These are phyloP conservation scores for Saxophila tyrrhenica DNA, from an alignment of 495 filamentous ascomycete genomes.

Conservation along the genomic window DNA sequence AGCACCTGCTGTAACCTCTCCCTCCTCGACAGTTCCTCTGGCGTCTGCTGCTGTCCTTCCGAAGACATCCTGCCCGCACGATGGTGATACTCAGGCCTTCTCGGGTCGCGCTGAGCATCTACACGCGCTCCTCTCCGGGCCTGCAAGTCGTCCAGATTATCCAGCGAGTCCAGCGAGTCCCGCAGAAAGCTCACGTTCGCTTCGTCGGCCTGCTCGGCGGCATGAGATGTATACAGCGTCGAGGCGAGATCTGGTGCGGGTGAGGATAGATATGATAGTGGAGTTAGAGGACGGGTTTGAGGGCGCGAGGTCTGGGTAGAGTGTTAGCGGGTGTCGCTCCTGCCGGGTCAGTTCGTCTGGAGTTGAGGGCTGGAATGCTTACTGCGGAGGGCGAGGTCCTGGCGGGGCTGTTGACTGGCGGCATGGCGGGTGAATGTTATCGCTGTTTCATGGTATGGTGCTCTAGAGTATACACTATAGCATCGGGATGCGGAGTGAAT, in stretches of 20 bases:
- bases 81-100: background rate
- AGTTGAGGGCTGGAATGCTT: background rate
- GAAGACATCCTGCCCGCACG: background rate
- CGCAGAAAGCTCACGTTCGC: slow-evolving; percentile 51
- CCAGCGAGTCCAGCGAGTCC: slow-evolving; percentile 9
- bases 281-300: slow-evolving; percentile 17
- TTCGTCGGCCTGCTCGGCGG: slow-evolving; percentile 45
- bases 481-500: background rate
- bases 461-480: background rate
- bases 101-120: background rate
- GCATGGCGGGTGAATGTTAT: background rate
- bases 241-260: slow-evolving; percentile 39
- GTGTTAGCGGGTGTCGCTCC: background rate
- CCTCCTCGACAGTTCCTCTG: slow-evolving; percentile 13
- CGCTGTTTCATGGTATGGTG: background rate
- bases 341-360: background rate
- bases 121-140: background rate
- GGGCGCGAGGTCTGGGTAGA: slow-evolving; percentile 7
- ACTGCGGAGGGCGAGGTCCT: background rate
- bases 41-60: slow-evolving; percentile 4
- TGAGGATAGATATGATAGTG: slow-evolving; percentile 27
- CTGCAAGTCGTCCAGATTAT: background rate
- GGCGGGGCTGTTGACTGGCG: background rate
- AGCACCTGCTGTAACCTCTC: slow-evolving; percentile 28
- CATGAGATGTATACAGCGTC: slow-evolving; percentile 32